Evolutionary conservation across 495 filamentous ascomycete genomes (phyloP), one percentile per base, ranked within the genome.

Genomic region (Viridothelium virens): DNA sequence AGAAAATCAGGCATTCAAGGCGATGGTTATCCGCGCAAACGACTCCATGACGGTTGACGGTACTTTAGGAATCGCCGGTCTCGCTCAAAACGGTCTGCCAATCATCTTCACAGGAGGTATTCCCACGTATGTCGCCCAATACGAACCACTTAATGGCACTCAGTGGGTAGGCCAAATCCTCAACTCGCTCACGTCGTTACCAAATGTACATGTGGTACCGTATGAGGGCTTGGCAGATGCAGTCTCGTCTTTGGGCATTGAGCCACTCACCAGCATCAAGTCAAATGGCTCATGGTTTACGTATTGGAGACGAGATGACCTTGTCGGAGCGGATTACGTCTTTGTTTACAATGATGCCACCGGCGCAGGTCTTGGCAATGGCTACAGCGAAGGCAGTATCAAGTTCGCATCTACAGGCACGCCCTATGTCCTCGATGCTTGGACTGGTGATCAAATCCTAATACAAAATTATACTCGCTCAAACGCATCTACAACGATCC

Each of bases 1-100:
- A 0, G 70, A 79, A 38, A 73, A 74, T 1, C 80, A 77, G 4
- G 74, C 70, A 6, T 83, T 77, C 71, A 78, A 79, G 56, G 81
- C 80, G 0, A 56, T 84, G 12, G 71, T 84, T 6, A 62, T 83
- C 36, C 70, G 74, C 3, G 72, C 67, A 11, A 74, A 79, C 33
- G 72, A 74, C 50, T 78, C 74, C 37, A 69, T 82, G 2, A 81
- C 79, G 0, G 36, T 74, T 1, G 63, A 72, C 9, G 78, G 73
- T 1, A 74, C 79, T 0, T 59, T 69, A 2, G 66, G 73, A 2
- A 73, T 83, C 25, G 68, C 73, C 4, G 65, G 73, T 3, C 79
- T 77, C 47, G 80, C 81, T 9, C 64, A 67, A 3, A 68, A 67
- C 1, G 81, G 81, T 0, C 74, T 84, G 5, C 78, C 78, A 0